Percentiles rank a stretch among this genome's conserved stretches.
Conservation (phyloP, 257 asterid species). For the Coffea eugenioides region DNA sequence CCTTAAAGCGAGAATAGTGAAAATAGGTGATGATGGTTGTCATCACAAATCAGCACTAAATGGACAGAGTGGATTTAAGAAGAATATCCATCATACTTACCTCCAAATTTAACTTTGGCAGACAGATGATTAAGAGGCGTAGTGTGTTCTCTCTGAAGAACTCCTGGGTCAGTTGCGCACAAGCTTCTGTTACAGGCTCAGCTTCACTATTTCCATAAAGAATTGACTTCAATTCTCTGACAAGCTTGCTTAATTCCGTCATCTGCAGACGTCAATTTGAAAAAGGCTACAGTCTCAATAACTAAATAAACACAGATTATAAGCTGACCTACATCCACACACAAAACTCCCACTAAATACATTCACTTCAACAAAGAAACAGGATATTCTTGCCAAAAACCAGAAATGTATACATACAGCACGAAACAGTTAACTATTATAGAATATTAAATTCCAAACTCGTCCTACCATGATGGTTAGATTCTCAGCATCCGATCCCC, state of each 20-base stretch:
- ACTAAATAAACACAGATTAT: neutral
- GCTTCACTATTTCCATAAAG: slow-evolving; percentile 90
- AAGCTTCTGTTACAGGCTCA: slow-evolving; percentile 85
- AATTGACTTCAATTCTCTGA: slow-evolving; percentile 64
- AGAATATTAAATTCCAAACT: neutral
- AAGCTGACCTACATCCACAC: neutral
- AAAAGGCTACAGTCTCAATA: neutral
- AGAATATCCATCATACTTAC: slow-evolving; percentile 32
- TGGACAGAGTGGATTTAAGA: neutral
- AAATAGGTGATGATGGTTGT: neutral
- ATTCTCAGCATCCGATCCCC: neutral
- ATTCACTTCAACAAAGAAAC: neutral
- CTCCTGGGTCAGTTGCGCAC: slow-evolving; percentile 83
- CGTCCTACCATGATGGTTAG: no score
- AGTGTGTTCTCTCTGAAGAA: slow-evolving; percentile 80
- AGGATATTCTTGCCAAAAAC: neutral
- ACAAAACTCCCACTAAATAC: neutral
- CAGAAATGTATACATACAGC: neutral
- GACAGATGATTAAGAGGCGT: slow-evolving; percentile 64
- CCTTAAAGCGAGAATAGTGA: neutral
- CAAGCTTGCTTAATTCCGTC: slow-evolving; percentile 67
- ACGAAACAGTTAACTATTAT: neutral
- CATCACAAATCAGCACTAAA: neutral
- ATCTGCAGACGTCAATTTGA: slow-evolving; percentile 39
- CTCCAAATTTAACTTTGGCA: slow-evolving; percentile 79